Base-by-base conservation (phyloP, 2,329 filamentous ascomycete species). In the Trichophyton simii region DNA sequence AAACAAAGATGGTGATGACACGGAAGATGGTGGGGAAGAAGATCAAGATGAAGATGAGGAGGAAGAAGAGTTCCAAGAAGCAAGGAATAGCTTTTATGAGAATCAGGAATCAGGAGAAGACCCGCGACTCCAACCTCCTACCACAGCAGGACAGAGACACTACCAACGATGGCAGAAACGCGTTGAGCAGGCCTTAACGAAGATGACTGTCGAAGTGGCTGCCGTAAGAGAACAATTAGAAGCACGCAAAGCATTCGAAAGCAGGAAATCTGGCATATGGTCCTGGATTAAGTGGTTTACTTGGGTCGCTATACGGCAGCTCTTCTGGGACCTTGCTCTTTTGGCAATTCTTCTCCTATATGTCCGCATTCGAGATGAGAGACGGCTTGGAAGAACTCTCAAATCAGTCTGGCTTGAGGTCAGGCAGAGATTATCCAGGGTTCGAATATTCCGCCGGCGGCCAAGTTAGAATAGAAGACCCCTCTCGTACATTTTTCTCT, bases 181-280 rank as follows among this genome's bases (percentile, higher is more conserved):
- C 67, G 87, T 97, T 64, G 92, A 97, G 76, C 83, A 86, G 50
- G 89, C 90, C 22, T 80, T 97, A 61, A 89, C 92, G 61, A 89
- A 91, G 67, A 85, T 97, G 76, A 95, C 91, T 3, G 88, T 91
- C 15, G 94, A 99, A 75, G 84, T 99, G 36, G 91, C 94, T 0
- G 94, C 94, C 0, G 76, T 97, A 64, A 83, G 94, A 41, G 94
- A 99, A 74, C 91, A 97, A 71, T 87, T 97, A 66, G 87, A 90
- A 60, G 82, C 84, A 0, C 85, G 89, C 0, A 81, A 88, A 11
- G 83, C 92, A 66, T 87, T 87, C 76, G 82, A 83, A 64, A 81
- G 82, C 66, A 86, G 82, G 66, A 82, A 83, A 44, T 83, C 82
- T 64, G 86, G 82, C 60, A 73, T 88, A 25, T 80, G 83, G 57